These are phyloP conservation scores for Inga laurina DNA, from an alignment of 306 rosid genomes.

Conservation along the genomic window DNA sequence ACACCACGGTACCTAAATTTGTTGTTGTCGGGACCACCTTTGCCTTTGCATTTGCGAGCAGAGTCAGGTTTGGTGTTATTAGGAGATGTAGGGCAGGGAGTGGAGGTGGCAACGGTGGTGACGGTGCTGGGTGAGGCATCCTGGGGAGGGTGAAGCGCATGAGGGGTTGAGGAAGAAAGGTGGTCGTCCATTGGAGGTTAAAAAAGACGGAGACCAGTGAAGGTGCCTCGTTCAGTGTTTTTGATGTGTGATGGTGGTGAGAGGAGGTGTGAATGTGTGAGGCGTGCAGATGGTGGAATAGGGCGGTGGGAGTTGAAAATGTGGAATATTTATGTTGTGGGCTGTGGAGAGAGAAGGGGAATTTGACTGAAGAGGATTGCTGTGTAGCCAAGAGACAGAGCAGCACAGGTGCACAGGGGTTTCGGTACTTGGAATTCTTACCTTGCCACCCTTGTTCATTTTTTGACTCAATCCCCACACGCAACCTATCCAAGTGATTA, in stretches of 20 bases:
- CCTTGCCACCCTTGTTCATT: no score
- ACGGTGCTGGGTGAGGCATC: slow-evolving; percentile 31
- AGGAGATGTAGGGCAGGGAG: slow-evolving; percentile 31
- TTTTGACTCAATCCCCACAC: neutral
- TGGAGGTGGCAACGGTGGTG: slow-evolving; percentile 39
- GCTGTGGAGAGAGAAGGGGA: slow-evolving; percentile 8
- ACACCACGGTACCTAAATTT: slow-evolving; percentile 92
- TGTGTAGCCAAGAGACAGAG: slow-evolving; percentile 47
- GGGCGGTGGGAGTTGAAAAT: slow-evolving; percentile 71
- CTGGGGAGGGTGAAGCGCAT: slow-evolving; percentile 31
- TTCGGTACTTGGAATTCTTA: slow-evolving; percentile 54
- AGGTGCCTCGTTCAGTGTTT: slow-evolving; percentile 74
- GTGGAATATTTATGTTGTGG: slow-evolving; percentile 3
- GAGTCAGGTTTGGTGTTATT: neutral
- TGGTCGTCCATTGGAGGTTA: slow-evolving; percentile 46
- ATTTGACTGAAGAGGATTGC: slow-evolving; percentile 24
- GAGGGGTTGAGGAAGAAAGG: slow-evolving; percentile 10
- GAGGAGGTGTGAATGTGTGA: slow-evolving; percentile 42
- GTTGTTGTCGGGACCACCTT: slow-evolving; percentile 96
- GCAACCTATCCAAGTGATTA: no score
- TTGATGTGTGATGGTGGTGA: slow-evolving; percentile 35
- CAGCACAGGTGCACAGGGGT: slow-evolving; percentile 36
- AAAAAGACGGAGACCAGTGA: slow-evolving; percentile 37
- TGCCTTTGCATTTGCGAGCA: slow-evolving; percentile 45
- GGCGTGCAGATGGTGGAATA: slow-evolving; percentile 69